phyloP scores from a whole-genome alignment of 2,329 filamentous ascomycete species.

The Chaetomium olivaceum region DNA sequence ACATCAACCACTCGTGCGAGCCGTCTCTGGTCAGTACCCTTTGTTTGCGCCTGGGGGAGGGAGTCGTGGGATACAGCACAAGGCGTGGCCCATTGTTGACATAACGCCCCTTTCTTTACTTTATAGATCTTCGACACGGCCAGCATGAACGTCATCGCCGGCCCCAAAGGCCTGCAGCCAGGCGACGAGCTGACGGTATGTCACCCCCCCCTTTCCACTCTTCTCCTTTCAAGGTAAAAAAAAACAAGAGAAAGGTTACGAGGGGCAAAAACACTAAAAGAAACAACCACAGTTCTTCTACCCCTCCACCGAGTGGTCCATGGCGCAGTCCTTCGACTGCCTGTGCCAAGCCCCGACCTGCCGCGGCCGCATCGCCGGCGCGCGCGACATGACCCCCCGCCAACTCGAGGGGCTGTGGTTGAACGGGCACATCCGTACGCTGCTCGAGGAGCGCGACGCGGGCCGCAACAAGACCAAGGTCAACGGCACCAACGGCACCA shows the following conservation, averaged over 20 bases:
- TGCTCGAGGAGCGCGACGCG: constrained; percentile 49
- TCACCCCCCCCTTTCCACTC: not conserved
- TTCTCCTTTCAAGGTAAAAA: not conserved
- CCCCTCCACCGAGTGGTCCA: constrained; percentile 71
- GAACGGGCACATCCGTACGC: constrained; percentile 60
- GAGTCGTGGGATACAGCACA: not conserved
- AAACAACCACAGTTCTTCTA: constrained; percentile 62
- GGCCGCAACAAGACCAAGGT: not conserved
- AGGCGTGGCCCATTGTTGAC: not conserved
- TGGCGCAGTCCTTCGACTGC: constrained; percentile 72
- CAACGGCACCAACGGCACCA: constrained; percentile 17
- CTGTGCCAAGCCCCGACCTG: constrained; percentile 60
- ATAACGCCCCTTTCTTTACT: not conserved
- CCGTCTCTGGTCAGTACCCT: constrained; percentile 58
- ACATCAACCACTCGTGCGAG: constrained; percentile 69
- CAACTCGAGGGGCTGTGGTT: constrained; percentile 62
- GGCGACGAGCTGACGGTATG: constrained; percentile 60
- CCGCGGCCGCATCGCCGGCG: constrained; percentile 63
- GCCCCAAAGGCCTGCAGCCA: constrained; percentile 53
- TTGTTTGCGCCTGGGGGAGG: not conserved
- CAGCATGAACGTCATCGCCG: constrained; percentile 58
- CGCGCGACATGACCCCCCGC: constrained; percentile 56
- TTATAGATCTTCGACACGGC: constrained; percentile 62
- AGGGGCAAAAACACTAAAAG: not conserved
- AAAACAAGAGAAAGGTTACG: not conserved